Base-by-base conservation (phyloP, 305 asterid species). In the Solanum hybrid region DNA sequence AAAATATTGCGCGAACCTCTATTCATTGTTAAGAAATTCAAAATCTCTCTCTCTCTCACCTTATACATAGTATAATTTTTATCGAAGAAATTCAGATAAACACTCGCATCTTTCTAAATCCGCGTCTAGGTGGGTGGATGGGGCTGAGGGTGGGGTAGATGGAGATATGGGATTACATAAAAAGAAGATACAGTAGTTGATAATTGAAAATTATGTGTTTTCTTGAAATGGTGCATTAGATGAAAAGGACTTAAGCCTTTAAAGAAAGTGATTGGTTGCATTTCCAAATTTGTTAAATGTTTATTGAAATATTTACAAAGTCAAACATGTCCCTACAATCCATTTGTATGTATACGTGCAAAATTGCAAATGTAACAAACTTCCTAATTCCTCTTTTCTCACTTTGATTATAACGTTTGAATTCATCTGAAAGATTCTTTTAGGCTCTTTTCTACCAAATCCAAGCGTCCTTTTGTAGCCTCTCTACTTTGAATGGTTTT, bases 241-340 rank as follows among this genome's bases (percentile, higher is more conserved):
- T 92, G 89, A 33, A 87, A 91, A 92, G 86, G 85, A 92, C 93
- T 91, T 91, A 34, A 31, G 14, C 22, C 90, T 89, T 39, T 91
- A 37, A 27, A 24, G 93, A 96, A 96, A 94, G 96, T 85, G 94
- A 91, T 94, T 94, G 84, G 97, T 96, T 95, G 95, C 83, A 34
- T 93, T 95, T 93, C 97, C 91, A 83, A 7, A 89, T 27, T 27
- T 1, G 29, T 27, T 27, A 27, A 24, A 24, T 13, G 17, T 26
- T 38, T 68, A 41, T 13, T 70, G 38, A 24, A 36, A 78, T 36
- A 80, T 88, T 80, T 5, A 8, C 24, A 86, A 72, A 88, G 92
- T 91, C 94, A 89, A 94, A 92, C 90, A 89, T 86, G 89, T 87
- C 90, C 92, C 86, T 82, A 39, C 86, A 87, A 34, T 22, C 36